Conservation (phyloP, 1,284 basidiomycete species). For the Apiotrichum mycotoxinovorans region DNA sequence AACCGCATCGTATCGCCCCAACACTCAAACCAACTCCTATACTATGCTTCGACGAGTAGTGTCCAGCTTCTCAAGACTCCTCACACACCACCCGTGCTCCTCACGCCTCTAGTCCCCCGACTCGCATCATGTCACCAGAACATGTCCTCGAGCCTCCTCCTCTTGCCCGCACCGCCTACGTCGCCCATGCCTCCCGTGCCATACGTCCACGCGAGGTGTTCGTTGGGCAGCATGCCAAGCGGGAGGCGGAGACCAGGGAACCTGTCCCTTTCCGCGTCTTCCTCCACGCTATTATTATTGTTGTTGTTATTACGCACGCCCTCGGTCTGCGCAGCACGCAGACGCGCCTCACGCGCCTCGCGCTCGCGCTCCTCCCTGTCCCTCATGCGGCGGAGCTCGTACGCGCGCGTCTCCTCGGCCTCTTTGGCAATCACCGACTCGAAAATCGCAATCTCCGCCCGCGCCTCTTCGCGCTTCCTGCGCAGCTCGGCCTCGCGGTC, state of each 20-base stretch:
- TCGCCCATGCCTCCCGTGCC: not conserved
- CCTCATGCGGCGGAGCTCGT: not conserved
- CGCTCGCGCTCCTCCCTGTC: not conserved
- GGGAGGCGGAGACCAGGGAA: not conserved
- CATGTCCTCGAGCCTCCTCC: not conserved
- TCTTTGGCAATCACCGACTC: not conserved
- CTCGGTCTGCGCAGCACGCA: not conserved
- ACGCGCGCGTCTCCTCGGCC: not conserved
- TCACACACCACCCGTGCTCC: no score
- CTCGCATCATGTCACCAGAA: conserved; percentile 1
- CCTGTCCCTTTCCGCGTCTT: not conserved
- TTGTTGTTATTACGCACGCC: not conserved
- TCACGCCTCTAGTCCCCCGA: no score
- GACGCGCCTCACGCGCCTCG: not conserved
- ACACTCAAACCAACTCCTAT: no score
- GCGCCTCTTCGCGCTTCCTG: not conserved
- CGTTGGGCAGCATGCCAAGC: conserved; percentile 1
- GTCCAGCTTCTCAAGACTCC: no score
- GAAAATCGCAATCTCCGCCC: not conserved
- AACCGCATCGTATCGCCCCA: no score
- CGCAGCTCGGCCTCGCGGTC: not conserved
- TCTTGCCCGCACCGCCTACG: not conserved
- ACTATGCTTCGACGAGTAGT: no score
- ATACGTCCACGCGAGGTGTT: conserved; percentile 5
- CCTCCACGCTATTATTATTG: not conserved